A percentile compares a stretch with the other conserved stretches of the same genome.
phyloP scores from a whole-genome alignment of 2,329 filamentous ascomycete species.

The Arthrobotrys conoides region DNA sequence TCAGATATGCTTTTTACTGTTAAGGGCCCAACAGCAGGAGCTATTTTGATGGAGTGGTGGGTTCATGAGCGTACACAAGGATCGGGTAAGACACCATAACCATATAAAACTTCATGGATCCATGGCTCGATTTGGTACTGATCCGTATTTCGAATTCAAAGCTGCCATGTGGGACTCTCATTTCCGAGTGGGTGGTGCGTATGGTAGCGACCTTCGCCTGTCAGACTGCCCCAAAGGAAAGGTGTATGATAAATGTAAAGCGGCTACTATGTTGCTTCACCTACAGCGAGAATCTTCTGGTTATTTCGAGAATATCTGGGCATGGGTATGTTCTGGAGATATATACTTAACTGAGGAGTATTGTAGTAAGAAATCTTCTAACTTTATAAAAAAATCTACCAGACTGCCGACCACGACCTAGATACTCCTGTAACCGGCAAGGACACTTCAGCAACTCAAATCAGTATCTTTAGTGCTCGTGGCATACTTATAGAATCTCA shows the following conservation, averaged over 20 bases:
- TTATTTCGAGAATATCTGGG: conserved; percentile 70
- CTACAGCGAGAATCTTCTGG: conserved; percentile 42
- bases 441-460: conserved; percentile 61
- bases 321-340: conserved; percentile 66
- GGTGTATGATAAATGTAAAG: background rate
- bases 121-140: no score
- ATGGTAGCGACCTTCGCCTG: conserved; percentile 84
- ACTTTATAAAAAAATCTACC: no score
- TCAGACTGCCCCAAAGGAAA: conserved; percentile 76
- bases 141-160: background rate
- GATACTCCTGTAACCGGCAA: background rate
- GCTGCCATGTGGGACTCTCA: conserved; percentile 82
- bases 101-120: no score
- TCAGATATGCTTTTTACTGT: conserved; percentile 71
- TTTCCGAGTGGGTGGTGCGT: conserved; percentile 87
- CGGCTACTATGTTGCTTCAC: conserved; percentile 1
- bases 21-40: conserved; percentile 73
- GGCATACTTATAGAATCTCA: conserved; percentile 65
- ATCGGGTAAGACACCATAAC: conserved; percentile 63
- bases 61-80: conserved; percentile 69
- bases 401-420: conserved; percentile 66
- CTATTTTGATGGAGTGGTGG: conserved; percentile 81
- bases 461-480: conserved; percentile 65
- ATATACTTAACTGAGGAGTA: no score
- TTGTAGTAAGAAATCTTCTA: no score